Evolutionary conservation across 345 rosid species (phyloP), one percentile per base, ranked within the genome.

Genomic region (Litchi chinensis): DNA sequence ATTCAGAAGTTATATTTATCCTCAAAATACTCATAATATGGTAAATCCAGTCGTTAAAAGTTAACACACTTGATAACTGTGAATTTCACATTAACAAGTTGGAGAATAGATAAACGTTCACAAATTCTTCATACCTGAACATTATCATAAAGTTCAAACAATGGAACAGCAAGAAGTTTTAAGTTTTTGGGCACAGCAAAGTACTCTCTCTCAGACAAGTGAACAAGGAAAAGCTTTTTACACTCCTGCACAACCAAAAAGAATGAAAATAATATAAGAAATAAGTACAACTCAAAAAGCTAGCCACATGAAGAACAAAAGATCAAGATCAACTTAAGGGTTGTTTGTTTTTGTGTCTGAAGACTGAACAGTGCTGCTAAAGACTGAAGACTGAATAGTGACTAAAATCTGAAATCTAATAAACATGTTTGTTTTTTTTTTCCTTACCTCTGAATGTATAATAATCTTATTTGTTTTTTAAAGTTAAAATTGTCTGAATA

Each of bases 151-250:
- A 97, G 99, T 84, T 94, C 99, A 79, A 94, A 94, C 88, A 97
- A 82, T 0, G 99, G 98, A 50, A 94, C 98, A 18, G 98, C 98
- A 77, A 94, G 95, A 85, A 97, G 93, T 74, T 97, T 93, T 93
- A 94, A 89, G 86, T 97, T 97, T 81, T 94, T 93, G 64, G 98
- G 99, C 78, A 97, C 98, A 1, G 97, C 98, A 81, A 94, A 94
- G 88, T 94, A 97, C 82, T 97, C 98, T 84, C 95, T 91, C 84
- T 94, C 98, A 82, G 98, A 92, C 89, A 94, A 87, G 82, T 93
- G 98, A 81, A 94, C 98, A 37, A 97, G 82, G 84, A 54, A 97
- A 75, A 94, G 98, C 88, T 93, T 94, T 91, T 97, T 97, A 79
- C 99, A 94, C 84, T 97, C 99, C 99, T 97, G 91, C 82, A 79